These are phyloP conservation scores for Rubus idaeus DNA, from an alignment of 306 rosid genomes.

Conservation along the genomic window DNA sequence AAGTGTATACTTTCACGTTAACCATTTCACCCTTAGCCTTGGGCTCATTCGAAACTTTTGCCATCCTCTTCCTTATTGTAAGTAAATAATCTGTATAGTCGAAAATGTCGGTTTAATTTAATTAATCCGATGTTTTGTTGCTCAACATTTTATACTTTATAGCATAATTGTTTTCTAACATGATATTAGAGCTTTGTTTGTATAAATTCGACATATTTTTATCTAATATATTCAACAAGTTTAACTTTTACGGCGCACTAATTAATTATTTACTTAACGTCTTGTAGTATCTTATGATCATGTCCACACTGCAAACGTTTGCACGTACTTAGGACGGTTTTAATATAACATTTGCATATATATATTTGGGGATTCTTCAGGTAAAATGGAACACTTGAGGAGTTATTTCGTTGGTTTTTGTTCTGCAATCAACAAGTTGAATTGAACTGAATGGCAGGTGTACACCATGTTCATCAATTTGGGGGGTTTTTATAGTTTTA, in stretches of 20 bases:
- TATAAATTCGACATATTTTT: too few relatives aligned
- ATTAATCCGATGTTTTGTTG: neutral
- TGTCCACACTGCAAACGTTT: neutral
- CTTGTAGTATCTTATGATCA: too few relatives aligned
- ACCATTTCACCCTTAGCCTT: neutral
- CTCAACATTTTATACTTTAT: too few relatives aligned
- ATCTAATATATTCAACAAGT: too few relatives aligned
- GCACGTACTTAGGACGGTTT: too few relatives aligned
- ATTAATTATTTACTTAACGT: too few relatives aligned
- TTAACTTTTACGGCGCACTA: too few relatives aligned
- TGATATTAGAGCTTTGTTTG: too few relatives aligned
- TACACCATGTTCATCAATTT: neutral
- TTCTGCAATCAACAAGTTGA: neutral
- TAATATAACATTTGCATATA: neutral
- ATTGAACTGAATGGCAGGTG: neutral
- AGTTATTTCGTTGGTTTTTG: neutral
- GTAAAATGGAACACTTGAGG: neutral
- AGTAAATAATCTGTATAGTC: neutral
- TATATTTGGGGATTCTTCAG: neutral
- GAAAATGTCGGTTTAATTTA: neutral
- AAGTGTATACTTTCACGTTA: neutral
- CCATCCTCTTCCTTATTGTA: neutral
- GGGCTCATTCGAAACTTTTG: neutral
- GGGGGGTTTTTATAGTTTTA: neutral
- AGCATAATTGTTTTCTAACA: too few relatives aligned